Evolutionary conservation across 106 monocot genomes (phyloP).

Genomic region (Cymbidium sinense): DNA sequence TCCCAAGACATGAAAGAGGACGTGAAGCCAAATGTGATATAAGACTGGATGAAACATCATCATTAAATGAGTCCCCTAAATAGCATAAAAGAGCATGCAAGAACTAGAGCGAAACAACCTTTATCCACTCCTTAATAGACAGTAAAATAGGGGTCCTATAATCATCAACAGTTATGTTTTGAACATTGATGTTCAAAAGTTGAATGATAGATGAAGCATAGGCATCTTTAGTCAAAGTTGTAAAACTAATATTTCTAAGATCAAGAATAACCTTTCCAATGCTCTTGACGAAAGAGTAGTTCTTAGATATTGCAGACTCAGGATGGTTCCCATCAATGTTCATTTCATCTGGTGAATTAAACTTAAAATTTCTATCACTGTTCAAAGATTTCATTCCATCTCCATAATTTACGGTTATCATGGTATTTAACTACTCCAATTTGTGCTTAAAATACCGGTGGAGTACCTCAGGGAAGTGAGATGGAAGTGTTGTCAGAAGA

Average conservation of each 20-base stretch:
- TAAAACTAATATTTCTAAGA: constrained; percentile 82
- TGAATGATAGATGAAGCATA: constrained; percentile 91
- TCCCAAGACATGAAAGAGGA: constrained; percentile 49
- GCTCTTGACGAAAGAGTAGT: constrained; percentile 49
- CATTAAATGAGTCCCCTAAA: constrained; percentile 59
- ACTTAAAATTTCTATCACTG: constrained; percentile 9
- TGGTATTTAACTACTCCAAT: constrained; percentile 69
- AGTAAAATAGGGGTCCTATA: constrained; percentile 76
- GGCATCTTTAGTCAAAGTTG: constrained; percentile 88
- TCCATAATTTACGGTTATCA: constrained; percentile 35
- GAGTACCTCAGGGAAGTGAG: constrained; percentile 57
- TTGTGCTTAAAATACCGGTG: constrained; percentile 64
- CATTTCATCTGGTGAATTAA: constrained; percentile 26
- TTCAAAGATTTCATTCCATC: constrained; percentile 20
- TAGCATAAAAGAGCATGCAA: constrained; percentile 68
- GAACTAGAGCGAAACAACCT: constrained; percentile 92
- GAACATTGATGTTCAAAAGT: constrained; percentile 78
- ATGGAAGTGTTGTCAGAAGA: constrained; percentile 78
- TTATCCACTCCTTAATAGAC: constrained; percentile 85
- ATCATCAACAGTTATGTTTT: constrained; percentile 77
- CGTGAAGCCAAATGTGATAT: constrained; percentile 80
- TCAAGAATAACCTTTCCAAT: constrained; percentile 87
- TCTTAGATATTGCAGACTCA: constrained; percentile 22
- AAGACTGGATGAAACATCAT: constrained; percentile 33
- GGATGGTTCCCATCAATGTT: constrained; percentile 34